Evolutionary conservation across 768 basidiomycete genomes (phyloP).

Genomic region (Hemileccinum impolitum): DNA sequence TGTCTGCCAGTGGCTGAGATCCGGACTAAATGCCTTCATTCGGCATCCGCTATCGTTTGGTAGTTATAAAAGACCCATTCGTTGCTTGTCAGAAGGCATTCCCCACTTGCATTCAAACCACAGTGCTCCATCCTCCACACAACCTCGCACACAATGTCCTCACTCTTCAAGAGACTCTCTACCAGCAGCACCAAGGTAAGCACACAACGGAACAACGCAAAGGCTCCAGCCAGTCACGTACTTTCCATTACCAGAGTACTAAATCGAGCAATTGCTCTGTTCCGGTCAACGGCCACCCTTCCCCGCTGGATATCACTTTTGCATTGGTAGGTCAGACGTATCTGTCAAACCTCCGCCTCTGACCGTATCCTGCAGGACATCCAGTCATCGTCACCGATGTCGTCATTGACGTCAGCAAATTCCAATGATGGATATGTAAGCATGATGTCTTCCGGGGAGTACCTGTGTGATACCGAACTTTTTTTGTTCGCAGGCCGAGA

Average conservation of each 20-base stretch:
- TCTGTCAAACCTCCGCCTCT: not conserved
- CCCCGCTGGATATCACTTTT: slow-evolving; percentile 21
- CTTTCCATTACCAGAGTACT: slow-evolving; percentile 11
- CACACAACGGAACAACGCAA: not conserved
- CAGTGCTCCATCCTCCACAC: not conserved
- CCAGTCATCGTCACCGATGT: slow-evolving; percentile 10
- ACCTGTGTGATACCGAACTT: not conserved
- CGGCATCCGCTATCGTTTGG: not conserved
- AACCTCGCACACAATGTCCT: slow-evolving; percentile 10
- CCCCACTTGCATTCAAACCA: slow-evolving; percentile 1
- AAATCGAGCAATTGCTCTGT: slow-evolving; percentile 17
- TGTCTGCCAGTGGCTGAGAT: slow-evolving; percentile 5
- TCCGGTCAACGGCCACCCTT: slow-evolving; percentile 13
- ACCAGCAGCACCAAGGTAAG: slow-evolving; percentile 19
- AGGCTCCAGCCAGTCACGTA: not conserved
- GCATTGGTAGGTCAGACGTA: slow-evolving; percentile 16
- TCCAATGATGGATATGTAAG: slow-evolving; percentile 17
- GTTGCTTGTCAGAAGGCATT: not conserved
- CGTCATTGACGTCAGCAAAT: not conserved
- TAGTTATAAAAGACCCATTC: slow-evolving; percentile 19
- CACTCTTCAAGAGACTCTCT: slow-evolving; percentile 25
- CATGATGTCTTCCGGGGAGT: not conserved
- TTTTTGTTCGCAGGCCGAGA: slow-evolving; percentile 16
- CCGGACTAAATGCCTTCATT: slow-evolving; percentile 6
- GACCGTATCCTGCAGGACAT: slow-evolving; percentile 4